A percentile compares a stretch with the other conserved stretches of the same genome.
phyloP scores from a whole-genome alignment of 2,329 filamentous ascomycete genomes.

The Cladophialophora chaetospira region DNA sequence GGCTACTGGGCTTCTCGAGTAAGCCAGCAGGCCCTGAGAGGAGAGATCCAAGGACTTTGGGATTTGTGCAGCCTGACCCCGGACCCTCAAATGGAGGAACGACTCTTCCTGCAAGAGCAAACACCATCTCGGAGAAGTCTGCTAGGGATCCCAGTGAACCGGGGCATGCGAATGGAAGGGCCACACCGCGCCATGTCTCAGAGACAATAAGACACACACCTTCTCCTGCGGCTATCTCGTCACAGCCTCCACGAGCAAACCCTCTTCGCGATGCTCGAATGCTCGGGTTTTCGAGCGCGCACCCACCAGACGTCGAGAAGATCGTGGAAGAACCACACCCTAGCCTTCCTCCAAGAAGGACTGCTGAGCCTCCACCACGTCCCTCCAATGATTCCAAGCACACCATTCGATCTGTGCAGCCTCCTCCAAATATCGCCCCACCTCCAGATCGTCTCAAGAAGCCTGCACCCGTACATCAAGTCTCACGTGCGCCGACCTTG shows the following conservation, averaged over 20 bases:
- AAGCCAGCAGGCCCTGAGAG: slow-evolving; percentile 8
- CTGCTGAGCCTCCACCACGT: slow-evolving; percentile 34
- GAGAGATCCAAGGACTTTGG: slow-evolving; percentile 24
- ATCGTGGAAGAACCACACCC: slow-evolving; percentile 46
- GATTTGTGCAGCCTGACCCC: slow-evolving; percentile 19
- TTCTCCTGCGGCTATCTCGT: slow-evolving; percentile 35
- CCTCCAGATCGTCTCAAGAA: slow-evolving; percentile 25
- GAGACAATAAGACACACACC: slow-evolving; percentile 24
- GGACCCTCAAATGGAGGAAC: slow-evolving; percentile 15
- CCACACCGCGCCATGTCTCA: slow-evolving; percentile 43
- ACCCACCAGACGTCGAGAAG: slow-evolving; percentile 1
- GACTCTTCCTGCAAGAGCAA: slow-evolving; percentile 23
- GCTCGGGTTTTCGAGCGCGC: slow-evolving; percentile 26
- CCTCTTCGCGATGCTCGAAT: slow-evolving; percentile 29
- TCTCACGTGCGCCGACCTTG: slow-evolving; percentile 28
- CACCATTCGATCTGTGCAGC: slow-evolving; percentile 7
- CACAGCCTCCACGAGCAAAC: slow-evolving; percentile 13
- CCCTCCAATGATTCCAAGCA: slow-evolving; percentile 32
- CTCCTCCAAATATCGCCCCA: background rate
- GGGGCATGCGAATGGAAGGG: slow-evolving; percentile 46
- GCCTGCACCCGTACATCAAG: slow-evolving; percentile 15
- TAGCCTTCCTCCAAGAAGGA: slow-evolving; percentile 49
- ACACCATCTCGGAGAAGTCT: slow-evolving; percentile 26
- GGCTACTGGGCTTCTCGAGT: slow-evolving; percentile 28
- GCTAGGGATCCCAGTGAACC: slow-evolving; percentile 37